Evolutionary conservation across 2,329 filamentous ascomycete species (phyloP).

Genomic region (Teratosphaeria nubilosa): DNA sequence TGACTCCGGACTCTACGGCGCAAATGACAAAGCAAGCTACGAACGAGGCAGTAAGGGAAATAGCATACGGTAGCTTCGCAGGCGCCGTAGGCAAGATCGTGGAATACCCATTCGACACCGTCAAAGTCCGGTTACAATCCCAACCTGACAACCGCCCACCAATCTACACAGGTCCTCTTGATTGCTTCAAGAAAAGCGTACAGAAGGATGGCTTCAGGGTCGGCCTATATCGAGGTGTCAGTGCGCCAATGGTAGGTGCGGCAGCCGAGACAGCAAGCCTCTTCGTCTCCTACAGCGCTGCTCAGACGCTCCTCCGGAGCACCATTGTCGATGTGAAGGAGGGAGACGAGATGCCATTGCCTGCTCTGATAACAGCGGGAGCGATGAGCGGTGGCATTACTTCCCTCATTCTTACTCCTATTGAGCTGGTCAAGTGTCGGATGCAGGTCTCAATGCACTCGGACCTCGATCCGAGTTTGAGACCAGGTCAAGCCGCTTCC

Average conservation of each 20-base stretch:
- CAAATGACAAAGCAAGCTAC: neutral
- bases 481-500: conserved; percentile 3
- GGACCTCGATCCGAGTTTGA: conserved; percentile 16
- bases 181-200: conserved; percentile 86
- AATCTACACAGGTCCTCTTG: conserved; percentile 74
- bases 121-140: conserved; percentile 96
- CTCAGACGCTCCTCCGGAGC: conserved; percentile 50
- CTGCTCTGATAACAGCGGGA: conserved; percentile 66
- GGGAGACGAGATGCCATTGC: conserved; percentile 56
- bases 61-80: conserved; percentile 81
- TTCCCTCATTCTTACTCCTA: conserved; percentile 81
- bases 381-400: conserved; percentile 82
- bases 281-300: conserved; percentile 78
- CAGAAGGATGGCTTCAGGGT: conserved; percentile 60
- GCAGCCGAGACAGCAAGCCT: conserved; percentile 86
- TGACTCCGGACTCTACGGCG: neutral
- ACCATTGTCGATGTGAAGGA: conserved; percentile 42
- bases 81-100: conserved; percentile 91
- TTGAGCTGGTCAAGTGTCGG: conserved; percentile 96
- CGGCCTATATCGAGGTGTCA: conserved; percentile 85
- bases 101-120: conserved; percentile 96
- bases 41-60: conserved; percentile 69
- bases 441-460: conserved; percentile 65
- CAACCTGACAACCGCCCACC: conserved; percentile 76
- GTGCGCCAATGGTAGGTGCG: conserved; percentile 78